These are phyloP conservation scores for Ogataea saltuana DNA, from an alignment of 805 yeast species.

Conservation along the genomic window DNA sequence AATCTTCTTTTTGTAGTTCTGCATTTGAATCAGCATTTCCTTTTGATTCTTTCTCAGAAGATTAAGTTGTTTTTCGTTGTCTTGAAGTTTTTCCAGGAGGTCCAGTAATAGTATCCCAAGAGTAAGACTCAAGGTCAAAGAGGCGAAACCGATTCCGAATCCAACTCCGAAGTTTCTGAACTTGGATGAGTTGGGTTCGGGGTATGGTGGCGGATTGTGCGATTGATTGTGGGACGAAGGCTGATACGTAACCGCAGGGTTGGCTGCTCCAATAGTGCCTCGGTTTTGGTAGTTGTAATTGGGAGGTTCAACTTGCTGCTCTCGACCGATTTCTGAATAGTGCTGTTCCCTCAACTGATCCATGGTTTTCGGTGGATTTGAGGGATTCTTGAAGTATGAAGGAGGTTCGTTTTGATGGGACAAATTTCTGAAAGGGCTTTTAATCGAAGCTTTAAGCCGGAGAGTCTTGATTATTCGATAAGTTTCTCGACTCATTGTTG, in stretches of 20 bases:
- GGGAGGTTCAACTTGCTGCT: no score
- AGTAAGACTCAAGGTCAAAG: slow-evolving; percentile 17
- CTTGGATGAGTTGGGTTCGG: slow-evolving; percentile 6
- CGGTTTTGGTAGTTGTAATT: not conserved
- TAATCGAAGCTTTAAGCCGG: no score
- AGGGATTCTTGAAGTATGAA: slow-evolving; percentile 26
- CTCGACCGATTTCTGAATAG: slow-evolving; percentile 12
- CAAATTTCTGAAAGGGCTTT: slow-evolving; percentile 1
- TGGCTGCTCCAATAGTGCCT: not conserved
- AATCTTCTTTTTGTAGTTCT: slow-evolving; percentile 50
- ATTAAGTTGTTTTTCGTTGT: slow-evolving; percentile 26
- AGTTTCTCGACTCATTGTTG: not conserved
- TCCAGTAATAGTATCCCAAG: slow-evolving; percentile 16
- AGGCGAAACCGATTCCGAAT: slow-evolving; percentile 20
- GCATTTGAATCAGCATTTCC: slow-evolving; percentile 49
- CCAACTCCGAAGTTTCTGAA: slow-evolving; percentile 18
- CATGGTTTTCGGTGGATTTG: slow-evolving; percentile 35
- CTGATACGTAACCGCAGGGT: not conserved
- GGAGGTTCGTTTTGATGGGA: slow-evolving; percentile 20
- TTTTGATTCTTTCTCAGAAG: slow-evolving; percentile 30
- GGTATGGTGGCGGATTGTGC: not conserved
- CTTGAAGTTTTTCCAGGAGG: slow-evolving; percentile 26
- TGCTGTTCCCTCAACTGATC: slow-evolving; percentile 20
- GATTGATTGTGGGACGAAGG: not conserved
- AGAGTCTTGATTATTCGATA: not conserved